Percentiles rank a stretch among this genome's conserved stretches.
phyloP scores from a whole-genome alignment of 2,329 filamentous ascomycete genomes.

The Aspergillus niger region DNA sequence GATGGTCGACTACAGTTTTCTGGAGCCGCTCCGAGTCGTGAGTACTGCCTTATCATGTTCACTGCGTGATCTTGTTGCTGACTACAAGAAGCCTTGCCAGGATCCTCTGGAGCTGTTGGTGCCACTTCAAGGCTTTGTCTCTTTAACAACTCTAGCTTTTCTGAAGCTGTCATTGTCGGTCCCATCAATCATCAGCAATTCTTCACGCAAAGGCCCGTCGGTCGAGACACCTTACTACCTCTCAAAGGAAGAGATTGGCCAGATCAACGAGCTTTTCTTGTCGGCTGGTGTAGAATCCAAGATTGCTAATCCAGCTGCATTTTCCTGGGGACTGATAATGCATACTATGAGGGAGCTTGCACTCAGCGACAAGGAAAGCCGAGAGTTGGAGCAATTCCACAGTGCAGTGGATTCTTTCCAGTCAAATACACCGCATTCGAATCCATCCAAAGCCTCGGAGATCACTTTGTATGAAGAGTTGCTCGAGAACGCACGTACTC shows the following conservation, averaged over 20 bases:
- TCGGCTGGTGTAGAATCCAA: slow-evolving; percentile 58
- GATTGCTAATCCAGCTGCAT: slow-evolving; percentile 71
- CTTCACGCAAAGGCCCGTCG: slow-evolving; percentile 25
- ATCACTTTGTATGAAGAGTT: slow-evolving; percentile 51
- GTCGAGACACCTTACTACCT: slow-evolving; percentile 63
- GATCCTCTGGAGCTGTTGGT: slow-evolving; percentile 44
- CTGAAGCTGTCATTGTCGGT: slow-evolving; percentile 68
- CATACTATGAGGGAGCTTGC: slow-evolving; percentile 68
- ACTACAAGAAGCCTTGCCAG: slow-evolving; percentile 38
- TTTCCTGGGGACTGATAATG: slow-evolving; percentile 79
- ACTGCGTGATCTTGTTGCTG: slow-evolving; percentile 18
- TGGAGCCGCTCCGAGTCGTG: slow-evolving; percentile 64
- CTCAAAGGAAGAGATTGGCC: slow-evolving; percentile 68
- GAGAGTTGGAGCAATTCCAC: slow-evolving; percentile 46
- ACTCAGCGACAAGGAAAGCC: slow-evolving; percentile 60
- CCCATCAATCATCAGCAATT: slow-evolving; percentile 49
- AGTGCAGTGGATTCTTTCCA: slow-evolving; percentile 45
- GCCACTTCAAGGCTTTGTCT: slow-evolving; percentile 69
- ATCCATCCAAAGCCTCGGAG: slow-evolving; percentile 34
- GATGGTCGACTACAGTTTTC: slow-evolving; percentile 68
- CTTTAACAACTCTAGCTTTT: slow-evolving; percentile 70
- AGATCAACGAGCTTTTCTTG: slow-evolving; percentile 72
- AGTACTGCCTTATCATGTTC: slow-evolving; percentile 32
- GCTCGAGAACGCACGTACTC: slow-evolving; percentile 47
- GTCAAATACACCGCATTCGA: slow-evolving; percentile 37